Conservation (phyloP, 352 stramenopile species). For the Globisporangium carolinianum region DNA sequence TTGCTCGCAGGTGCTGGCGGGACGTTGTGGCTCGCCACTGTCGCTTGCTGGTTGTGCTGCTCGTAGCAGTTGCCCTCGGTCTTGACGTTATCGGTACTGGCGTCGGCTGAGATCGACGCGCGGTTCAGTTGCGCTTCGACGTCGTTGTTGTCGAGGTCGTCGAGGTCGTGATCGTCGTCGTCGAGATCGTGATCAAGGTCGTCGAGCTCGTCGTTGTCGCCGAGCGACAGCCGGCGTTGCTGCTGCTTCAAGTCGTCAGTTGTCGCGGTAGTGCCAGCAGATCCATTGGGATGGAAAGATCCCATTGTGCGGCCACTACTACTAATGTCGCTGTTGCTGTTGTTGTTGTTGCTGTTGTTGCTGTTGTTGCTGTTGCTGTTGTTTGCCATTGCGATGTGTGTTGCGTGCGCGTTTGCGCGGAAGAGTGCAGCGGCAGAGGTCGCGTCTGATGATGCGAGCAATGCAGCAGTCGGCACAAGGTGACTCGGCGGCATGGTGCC, state of each 20-base stretch:
- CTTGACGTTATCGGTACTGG: not conserved
- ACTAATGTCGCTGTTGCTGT: not conserved
- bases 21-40: too few species aligned
- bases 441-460: not conserved
- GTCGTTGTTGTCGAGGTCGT: slow-evolving; percentile 10
- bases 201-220: slow-evolving; percentile 6
- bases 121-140: slow-evolving; percentile 2
- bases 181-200: slow-evolving; percentile 7
- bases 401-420: slow-evolving; percentile 4
- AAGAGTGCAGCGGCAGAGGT: slow-evolving; percentile 10
- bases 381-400: not conserved
- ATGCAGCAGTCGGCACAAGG: not conserved
- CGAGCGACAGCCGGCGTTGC: not conserved
- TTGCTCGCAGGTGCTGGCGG: not conserved
- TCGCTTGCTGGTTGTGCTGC: not conserved
- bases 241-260: slow-evolving; percentile 3
- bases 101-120: not conserved
- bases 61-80: not conserved
- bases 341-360: not conserved
- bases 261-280: not conserved
- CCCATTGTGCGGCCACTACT: too few species aligned
- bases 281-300: too few species aligned
- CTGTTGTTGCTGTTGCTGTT: not conserved
- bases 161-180: slow-evolving; percentile 2
- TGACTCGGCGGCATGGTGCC: not conserved